Conservation (phyloP, 345 rosid genomes). For the Erucastrum elatum region DNA sequence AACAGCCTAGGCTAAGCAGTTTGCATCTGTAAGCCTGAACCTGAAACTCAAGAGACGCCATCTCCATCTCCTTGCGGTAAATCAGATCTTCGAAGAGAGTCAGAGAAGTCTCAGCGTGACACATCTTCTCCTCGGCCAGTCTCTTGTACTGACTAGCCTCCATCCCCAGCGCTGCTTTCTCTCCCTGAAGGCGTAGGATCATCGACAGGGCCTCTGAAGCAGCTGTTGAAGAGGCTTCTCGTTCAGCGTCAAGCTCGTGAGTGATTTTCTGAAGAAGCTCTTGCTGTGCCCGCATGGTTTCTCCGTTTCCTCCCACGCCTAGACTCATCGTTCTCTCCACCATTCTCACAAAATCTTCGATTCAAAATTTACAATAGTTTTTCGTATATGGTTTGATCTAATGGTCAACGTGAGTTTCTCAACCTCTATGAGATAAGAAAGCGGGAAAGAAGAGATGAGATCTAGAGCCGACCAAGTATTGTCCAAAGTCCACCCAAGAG, state of each 20-base stretch:
- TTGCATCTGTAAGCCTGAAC: constrained; percentile 72
- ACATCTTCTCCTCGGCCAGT: constrained; percentile 76
- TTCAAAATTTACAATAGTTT: not conserved
- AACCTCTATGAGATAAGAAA: not conserved
- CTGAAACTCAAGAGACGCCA: constrained; percentile 80
- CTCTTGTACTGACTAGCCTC: constrained; percentile 91
- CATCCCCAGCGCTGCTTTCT: constrained; percentile 73
- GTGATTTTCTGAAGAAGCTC: constrained; percentile 74
- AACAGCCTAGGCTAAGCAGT: constrained; percentile 66
- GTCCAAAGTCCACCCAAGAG: not conserved
- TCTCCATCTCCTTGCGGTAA: constrained; percentile 81
- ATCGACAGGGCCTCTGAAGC: constrained; percentile 81
- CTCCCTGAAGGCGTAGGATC: constrained; percentile 86
- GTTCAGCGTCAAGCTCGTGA: constrained; percentile 72
- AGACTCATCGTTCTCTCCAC: constrained; percentile 43
- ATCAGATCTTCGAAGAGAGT: constrained; percentile 71
- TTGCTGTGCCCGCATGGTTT: constrained; percentile 67
- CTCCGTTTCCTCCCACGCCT: constrained; percentile 43
- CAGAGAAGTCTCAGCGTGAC: constrained; percentile 77
- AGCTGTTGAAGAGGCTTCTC: constrained; percentile 77
- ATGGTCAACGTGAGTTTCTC: not conserved
- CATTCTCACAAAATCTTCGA: constrained; percentile 31
- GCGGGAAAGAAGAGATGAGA: not conserved
- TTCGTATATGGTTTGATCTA: not conserved
- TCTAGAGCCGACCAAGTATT: constrained; percentile 18